Conservation (phyloP, 2,329 filamentous ascomycete genomes). For the Phyllosticta citribraziliensis region DNA sequence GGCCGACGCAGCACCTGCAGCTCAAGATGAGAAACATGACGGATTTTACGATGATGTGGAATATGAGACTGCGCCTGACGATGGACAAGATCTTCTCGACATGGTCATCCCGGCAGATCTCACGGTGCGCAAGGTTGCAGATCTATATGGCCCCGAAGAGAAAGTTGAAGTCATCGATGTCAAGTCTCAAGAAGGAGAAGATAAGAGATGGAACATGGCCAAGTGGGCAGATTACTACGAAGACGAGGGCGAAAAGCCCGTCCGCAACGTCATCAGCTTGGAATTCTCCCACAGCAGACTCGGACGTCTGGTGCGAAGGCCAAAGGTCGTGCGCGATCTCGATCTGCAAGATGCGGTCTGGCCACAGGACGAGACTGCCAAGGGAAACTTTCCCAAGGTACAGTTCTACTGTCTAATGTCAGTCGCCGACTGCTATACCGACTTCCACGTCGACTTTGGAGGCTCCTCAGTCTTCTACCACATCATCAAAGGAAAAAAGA, state of each 20-base stretch:
- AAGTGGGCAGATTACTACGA: constrained; percentile 62
- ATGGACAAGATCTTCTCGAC: constrained; percentile 54
- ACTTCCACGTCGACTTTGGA: constrained; percentile 64
- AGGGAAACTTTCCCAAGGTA: constrained; percentile 51
- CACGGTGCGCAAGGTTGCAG: constrained; percentile 53
- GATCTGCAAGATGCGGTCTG: constrained; percentile 48
- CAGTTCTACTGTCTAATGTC: constrained; percentile 64
- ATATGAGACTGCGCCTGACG: constrained; percentile 42
- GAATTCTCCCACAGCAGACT: constrained; percentile 57
- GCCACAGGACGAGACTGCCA: constrained; percentile 42
- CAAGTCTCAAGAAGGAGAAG: constrained; percentile 57
- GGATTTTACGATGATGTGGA: constrained; percentile 32
- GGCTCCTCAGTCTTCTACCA: constrained; percentile 63
- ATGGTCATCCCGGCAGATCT: constrained; percentile 59
- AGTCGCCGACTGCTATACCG: constrained; percentile 60
- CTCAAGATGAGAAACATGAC: constrained; percentile 12
- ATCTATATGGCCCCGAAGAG: constrained; percentile 54
- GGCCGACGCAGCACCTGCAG: constrained; percentile 10
- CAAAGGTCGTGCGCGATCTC: constrained; percentile 56
- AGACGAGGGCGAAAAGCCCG: constrained; percentile 48
- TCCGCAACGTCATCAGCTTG: constrained; percentile 60
- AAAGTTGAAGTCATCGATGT: constrained; percentile 59
- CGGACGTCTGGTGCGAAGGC: constrained; percentile 51
- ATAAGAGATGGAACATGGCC: constrained; percentile 54
- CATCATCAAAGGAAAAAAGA: constrained; percentile 58